Conservation (phyloP, 768 basidiomycete genomes). For the Russula emetica region DNA sequence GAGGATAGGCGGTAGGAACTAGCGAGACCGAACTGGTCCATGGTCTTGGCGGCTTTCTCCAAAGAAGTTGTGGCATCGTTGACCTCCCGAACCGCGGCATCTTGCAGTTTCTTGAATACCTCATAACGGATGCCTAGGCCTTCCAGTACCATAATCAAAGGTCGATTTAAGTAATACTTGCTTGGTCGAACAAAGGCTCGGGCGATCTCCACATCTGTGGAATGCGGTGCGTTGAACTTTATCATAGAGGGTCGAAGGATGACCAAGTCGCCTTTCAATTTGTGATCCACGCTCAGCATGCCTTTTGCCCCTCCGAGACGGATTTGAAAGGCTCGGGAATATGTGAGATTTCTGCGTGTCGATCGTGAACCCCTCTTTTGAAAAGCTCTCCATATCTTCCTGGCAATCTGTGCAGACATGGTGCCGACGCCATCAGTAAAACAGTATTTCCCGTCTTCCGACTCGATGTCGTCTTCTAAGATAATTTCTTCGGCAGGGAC, state of each 20-base stretch:
- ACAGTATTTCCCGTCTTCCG: conserved; percentile 33
- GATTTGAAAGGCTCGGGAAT: conserved; percentile 54
- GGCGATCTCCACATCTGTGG: conserved; percentile 56
- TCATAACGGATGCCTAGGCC: conserved; percentile 54
- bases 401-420: conserved; percentile 52
- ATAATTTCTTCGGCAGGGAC: conserved; percentile 40
- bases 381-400: conserved; percentile 43
- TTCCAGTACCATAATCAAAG: conserved; percentile 61
- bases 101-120: conserved; percentile 52
- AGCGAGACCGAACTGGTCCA: conserved; percentile 57
- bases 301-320: conserved; percentile 65
- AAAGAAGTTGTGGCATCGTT: conserved; percentile 43
- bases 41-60: conserved; percentile 42
- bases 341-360: conserved; percentile 35
- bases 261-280: conserved; percentile 46
- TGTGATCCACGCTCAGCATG: conserved; percentile 56
- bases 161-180: conserved; percentile 54
- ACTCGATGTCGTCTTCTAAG: conserved; percentile 46
- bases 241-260: conserved; percentile 58
- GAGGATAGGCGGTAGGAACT: conserved; percentile 53
- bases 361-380: conserved; percentile 38
- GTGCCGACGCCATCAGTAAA: conserved; percentile 75
- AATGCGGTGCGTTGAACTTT: conserved; percentile 55
- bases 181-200: conserved; percentile 58
- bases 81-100: conserved; percentile 47